Percentiles rank a stretch among this genome's conserved stretches.
Evolutionary conservation across 2,329 filamentous ascomycete species (phyloP).

Genomic region (Colletotrichum acutatum): DNA sequence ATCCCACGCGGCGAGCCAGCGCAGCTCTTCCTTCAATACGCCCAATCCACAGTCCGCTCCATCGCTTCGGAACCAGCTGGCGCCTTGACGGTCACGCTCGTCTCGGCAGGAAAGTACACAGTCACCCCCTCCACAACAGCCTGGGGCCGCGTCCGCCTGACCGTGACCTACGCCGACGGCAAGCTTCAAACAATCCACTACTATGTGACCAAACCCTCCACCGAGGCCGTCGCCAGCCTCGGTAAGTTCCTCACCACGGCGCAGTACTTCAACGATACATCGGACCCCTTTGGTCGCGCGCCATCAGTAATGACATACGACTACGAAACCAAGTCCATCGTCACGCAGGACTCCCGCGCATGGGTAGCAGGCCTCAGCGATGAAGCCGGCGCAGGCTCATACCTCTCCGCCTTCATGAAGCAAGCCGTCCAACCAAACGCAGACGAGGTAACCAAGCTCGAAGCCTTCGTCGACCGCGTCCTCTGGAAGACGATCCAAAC

Average conservation of each 20-base stretch:
- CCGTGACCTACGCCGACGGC: slow-evolving; percentile 58
- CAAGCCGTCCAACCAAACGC: slow-evolving; percentile 60
- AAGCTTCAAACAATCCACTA: slow-evolving; percentile 66
- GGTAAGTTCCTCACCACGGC: slow-evolving; percentile 64
- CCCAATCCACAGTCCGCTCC: slow-evolving; percentile 50
- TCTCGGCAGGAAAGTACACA: slow-evolving; percentile 44
- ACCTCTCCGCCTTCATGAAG: slow-evolving; percentile 65
- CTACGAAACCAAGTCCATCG: slow-evolving; percentile 54
- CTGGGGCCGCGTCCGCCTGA: slow-evolving; percentile 62
- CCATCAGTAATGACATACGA: slow-evolving; percentile 69
- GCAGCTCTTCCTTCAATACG: slow-evolving; percentile 54
- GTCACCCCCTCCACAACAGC: slow-evolving; percentile 53
- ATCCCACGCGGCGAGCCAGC: slow-evolving; percentile 58
- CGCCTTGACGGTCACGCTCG: slow-evolving; percentile 47
- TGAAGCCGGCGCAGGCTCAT: slow-evolving; percentile 67
- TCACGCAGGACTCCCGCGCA: slow-evolving; percentile 59
- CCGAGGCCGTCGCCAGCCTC: slow-evolving; percentile 56
- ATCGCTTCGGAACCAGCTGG: slow-evolving; percentile 52
- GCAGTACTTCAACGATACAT: slow-evolving; percentile 61
- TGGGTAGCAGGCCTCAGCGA: slow-evolving; percentile 71
- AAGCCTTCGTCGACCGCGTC: slow-evolving; percentile 62
- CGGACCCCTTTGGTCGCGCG: slow-evolving; percentile 64
- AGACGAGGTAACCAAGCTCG: slow-evolving; percentile 61
- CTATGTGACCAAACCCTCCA: slow-evolving; percentile 59
- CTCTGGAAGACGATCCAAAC: slow-evolving; percentile 61